phyloP scores from a whole-genome alignment of 1,139 yeast genomes.

The Suzukiozyma palmioleophila region DNA sequence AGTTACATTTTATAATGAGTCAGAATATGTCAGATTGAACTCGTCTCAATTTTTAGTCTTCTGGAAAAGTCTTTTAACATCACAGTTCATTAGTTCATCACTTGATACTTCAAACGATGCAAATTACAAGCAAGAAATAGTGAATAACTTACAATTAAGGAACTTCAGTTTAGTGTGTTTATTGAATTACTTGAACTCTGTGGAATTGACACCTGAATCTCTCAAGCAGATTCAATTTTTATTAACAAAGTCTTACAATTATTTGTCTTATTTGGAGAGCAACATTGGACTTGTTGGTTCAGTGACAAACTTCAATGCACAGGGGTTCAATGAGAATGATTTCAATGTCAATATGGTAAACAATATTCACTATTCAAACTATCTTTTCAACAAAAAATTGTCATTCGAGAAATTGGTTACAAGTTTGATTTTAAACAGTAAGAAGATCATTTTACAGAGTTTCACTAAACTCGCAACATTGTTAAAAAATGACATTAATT shows the following conservation, averaged over 20 bases:
- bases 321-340: slow-evolving; percentile 24
- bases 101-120: slow-evolving; percentile 15
- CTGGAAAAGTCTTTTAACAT: slow-evolving; percentile 79
- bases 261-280: slow-evolving; percentile 39
- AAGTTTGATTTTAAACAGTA: slow-evolving; percentile 31
- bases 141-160: slow-evolving; percentile 37
- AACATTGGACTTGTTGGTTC: slow-evolving; percentile 32
- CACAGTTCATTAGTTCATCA: slow-evolving; percentile 35
- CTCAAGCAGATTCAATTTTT: slow-evolving; percentile 41
- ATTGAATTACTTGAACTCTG: slow-evolving; percentile 35
- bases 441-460: slow-evolving; percentile 32
- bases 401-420: slow-evolving; percentile 26
- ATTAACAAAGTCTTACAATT: slow-evolving; percentile 40
- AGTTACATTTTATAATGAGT: slow-evolving; percentile 61
- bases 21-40: slow-evolving; percentile 61
- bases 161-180: slow-evolving; percentile 40
- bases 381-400: slow-evolving; percentile 17
- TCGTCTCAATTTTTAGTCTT: slow-evolving; percentile 70
- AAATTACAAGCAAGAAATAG: slow-evolving; percentile 26
- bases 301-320: slow-evolving; percentile 28
- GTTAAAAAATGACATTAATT: slow-evolving; percentile 35
- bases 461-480: slow-evolving; percentile 27
- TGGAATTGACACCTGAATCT: slow-evolving; percentile 39
- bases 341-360: slow-evolving; percentile 29
- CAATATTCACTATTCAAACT: slow-evolving; percentile 28